phyloP scores from a whole-genome alignment of 2,329 filamentous ascomycete genomes.

The Cytospora paraplurivora region DNA sequence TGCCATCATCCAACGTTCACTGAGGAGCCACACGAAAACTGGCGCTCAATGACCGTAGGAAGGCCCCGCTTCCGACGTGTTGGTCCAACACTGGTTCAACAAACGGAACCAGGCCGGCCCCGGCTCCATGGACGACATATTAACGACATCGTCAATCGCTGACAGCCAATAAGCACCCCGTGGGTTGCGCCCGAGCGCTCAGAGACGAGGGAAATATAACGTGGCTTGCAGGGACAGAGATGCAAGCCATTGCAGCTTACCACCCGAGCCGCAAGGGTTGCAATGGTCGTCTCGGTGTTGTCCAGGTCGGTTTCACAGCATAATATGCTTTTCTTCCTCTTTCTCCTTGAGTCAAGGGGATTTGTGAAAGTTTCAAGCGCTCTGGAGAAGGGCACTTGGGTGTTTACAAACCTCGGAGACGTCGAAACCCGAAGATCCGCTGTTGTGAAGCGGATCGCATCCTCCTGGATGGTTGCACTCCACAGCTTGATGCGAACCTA shows the following conservation, averaged over 20 bases:
- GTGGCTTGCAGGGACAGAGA: conserved; percentile 7
- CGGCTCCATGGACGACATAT: conserved; percentile 4
- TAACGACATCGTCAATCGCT: conserved; percentile 4
- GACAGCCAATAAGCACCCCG: conserved; percentile 22
- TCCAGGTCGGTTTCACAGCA: conserved; percentile 9
- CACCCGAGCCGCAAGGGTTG: conserved; percentile 13
- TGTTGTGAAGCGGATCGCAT: conserved; percentile 12
- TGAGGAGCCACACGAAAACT: conserved; percentile 5
- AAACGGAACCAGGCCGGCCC: conserved; percentile 11
- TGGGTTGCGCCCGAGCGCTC: conserved; percentile 11
- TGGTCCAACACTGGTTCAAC: conserved; percentile 11
- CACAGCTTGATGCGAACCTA: not conserved
- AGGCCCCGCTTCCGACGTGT: not conserved
- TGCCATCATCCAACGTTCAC: conserved; percentile 18
- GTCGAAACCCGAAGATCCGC: conserved; percentile 10
- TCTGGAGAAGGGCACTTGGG: too few species aligned
- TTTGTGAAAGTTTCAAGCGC: not conserved
- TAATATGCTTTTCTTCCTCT: not conserved
- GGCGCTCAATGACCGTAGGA: conserved; percentile 15
- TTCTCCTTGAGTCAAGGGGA: not conserved
- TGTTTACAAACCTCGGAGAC: conserved; percentile 3
- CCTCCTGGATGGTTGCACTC: conserved; percentile 7
- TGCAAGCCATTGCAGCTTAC: conserved; percentile 7
- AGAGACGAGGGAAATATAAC: not conserved
- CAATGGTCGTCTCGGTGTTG: conserved; percentile 3